Conservation (phyloP, 768 basidiomycete species). For the Pulveroboletus sp. region DNA sequence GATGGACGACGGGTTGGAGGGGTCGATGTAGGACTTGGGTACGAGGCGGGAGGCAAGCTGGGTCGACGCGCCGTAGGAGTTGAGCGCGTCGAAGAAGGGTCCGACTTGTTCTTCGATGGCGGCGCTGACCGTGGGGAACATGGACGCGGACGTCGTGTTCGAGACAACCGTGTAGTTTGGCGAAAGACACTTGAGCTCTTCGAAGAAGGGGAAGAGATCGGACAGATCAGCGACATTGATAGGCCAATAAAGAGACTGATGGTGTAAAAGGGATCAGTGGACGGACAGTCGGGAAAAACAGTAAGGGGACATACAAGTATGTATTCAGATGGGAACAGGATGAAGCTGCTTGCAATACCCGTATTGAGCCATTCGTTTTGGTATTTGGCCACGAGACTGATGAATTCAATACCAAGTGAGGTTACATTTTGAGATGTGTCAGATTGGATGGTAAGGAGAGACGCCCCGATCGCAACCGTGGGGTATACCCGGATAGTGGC, state of each 20-base stretch:
- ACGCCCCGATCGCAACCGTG: conserved; percentile 9
- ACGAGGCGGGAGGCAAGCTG: conserved; percentile 19
- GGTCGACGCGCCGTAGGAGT: conserved; percentile 12
- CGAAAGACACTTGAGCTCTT: conserved; percentile 13
- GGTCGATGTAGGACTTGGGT: conserved; percentile 12
- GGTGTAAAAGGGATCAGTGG: neutral
- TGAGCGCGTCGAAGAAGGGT: conserved; percentile 9
- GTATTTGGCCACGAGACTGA: conserved; percentile 16
- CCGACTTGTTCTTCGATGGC: conserved; percentile 5
- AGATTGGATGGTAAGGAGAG: conserved; percentile 9
- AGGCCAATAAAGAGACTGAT: conserved; percentile 17
- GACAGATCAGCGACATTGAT: neutral
- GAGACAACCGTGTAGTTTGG: conserved; percentile 12
- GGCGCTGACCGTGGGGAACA: conserved; percentile 14
- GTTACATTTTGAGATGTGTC: conserved; percentile 8
- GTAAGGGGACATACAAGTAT: conserved; percentile 8
- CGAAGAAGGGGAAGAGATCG: conserved; percentile 14
- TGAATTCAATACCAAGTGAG: conserved; percentile 15
- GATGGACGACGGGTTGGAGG: conserved; percentile 8
- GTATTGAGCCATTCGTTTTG: conserved; percentile 10
- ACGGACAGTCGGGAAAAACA: neutral
- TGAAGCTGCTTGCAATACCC: conserved; percentile 9
- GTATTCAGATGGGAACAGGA: conserved; percentile 6
- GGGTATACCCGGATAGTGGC: conserved; percentile 13
- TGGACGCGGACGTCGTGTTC: conserved; percentile 11